These are phyloP conservation scores for Rasamsonia emersonii DNA, from an alignment of 2,329 filamentous ascomycete species.

Conservation along the genomic window DNA sequence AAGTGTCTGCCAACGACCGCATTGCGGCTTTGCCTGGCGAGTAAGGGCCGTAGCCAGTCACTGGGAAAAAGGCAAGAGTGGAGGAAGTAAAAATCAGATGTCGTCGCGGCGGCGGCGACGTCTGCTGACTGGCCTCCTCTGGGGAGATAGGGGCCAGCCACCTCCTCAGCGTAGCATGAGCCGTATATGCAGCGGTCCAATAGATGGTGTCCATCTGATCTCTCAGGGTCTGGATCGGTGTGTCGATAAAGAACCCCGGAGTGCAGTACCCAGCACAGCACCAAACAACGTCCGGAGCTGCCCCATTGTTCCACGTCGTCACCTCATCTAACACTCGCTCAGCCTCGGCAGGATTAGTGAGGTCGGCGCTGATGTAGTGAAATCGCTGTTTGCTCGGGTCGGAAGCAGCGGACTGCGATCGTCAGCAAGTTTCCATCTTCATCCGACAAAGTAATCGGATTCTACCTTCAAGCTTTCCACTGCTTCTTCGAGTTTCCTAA, in stretches of 20 bases:
- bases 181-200: slow-evolving; percentile 77
- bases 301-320: slow-evolving; percentile 66
- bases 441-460: no score
- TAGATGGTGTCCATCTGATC: slow-evolving; percentile 90
- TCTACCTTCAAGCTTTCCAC: slow-evolving; percentile 58
- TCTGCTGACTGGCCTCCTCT: slow-evolving; percentile 20
- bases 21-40: slow-evolving; percentile 78
- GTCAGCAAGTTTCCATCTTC: slow-evolving; percentile 10
- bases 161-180: slow-evolving; percentile 64
- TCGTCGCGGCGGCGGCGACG: slow-evolving; percentile 31
- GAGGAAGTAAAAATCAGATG: slow-evolving; percentile 88
- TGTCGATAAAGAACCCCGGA: slow-evolving; percentile 71
- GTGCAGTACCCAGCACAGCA: slow-evolving; percentile 69
- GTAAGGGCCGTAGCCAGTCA: slow-evolving; percentile 79
- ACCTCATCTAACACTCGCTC: slow-evolving; percentile 61
- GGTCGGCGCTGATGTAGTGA: slow-evolving; percentile 74
- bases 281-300: slow-evolving; percentile 79
- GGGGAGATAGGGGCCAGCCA: slow-evolving; percentile 52
- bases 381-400: slow-evolving; percentile 65
- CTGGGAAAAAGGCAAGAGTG: slow-evolving; percentile 62
- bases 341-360: slow-evolving; percentile 63
- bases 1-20: slow-evolving; percentile 69
- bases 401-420: slow-evolving; percentile 53
- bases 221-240: slow-evolving; percentile 56
- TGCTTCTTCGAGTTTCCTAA: slow-evolving; percentile 63